Evolutionary conservation across 306 rosid species (phyloP), one percentile per base, ranked within the genome.

Genomic region (Senna tora): DNA sequence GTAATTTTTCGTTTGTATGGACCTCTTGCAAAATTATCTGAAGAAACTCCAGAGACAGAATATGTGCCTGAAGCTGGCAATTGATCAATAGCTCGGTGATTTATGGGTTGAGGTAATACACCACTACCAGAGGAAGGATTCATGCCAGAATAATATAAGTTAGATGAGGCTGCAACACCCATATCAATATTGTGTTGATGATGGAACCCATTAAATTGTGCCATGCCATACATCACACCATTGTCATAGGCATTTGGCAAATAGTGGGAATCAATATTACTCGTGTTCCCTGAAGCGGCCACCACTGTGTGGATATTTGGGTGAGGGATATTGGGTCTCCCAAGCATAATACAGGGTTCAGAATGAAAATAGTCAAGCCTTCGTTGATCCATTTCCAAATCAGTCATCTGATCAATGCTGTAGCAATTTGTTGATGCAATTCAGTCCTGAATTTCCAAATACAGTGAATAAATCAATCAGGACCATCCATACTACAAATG

Each of bases 1-100:
- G 85, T 78, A 63, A 46, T 59, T 84, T 95, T 95, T 82, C 91
- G 88, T 86, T 95, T 95, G 85, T 75, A 83, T 20, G 88, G 96
- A 84, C 86, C 91, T 74, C 97, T 86, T 47, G 87, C 89, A 47
- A 75, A 84, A 69, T 84, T 84, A 77, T 86, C 87, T 15, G 92
- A 67, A 74, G 94, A 71, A 70, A 75, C 75, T 76, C 92, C 87
- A 36, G 85, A 32, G 11, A 79, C 71, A 33, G 83, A 86, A 74
- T 79, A 86, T 68, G 81, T 53, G 80, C 92, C 76, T 52, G 94
- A 81, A 71, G 93, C 85, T 5, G 92, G 81, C 71, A 80, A 50
- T 20, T 85, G 96, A 73, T 83, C 89, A 42, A 78, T 53, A n/a
- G 87, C 73, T 70, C 77, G 73, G 14, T 93, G 90, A 79, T 81